These are phyloP conservation scores for Henckelia pumila DNA, from an alignment of 257 asterid species.

Conservation along the genomic window DNA sequence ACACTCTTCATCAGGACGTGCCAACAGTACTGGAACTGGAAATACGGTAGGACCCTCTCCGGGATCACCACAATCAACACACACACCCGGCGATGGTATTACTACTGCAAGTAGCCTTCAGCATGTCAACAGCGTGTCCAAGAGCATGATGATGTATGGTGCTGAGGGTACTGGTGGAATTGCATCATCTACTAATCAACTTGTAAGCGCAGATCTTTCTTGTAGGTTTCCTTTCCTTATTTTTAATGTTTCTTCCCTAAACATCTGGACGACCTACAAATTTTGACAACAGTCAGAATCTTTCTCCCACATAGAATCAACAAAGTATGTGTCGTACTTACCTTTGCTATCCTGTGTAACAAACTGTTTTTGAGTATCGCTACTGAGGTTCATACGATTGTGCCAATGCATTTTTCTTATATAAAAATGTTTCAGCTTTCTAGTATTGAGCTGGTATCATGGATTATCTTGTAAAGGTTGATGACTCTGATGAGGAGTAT, in stretches of 20 bases:
- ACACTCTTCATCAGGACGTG: conserved; percentile 92
- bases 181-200: conserved; percentile 86
- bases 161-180: conserved; percentile 88
- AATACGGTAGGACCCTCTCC: conserved; percentile 77
- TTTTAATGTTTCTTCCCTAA: conserved; percentile 13
- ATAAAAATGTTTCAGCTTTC: not conserved
- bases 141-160: conserved; percentile 78
- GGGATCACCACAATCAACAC: conserved; percentile 88
- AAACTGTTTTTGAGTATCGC: not conserved
- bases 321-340: not conserved
- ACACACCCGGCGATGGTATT: conserved; percentile 94
- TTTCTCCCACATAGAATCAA: not conserved
- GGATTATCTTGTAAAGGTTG: not conserved
- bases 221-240: conserved; percentile 13
- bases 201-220: conserved; percentile 47
- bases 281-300: not conserved
- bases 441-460: conserved; percentile 3
- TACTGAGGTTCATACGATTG: not conserved
- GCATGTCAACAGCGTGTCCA: conserved; percentile 66
- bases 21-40: conserved; percentile 80
- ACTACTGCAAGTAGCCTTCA: conserved; percentile 75
- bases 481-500: not conserved
- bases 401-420: not conserved
- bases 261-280: not conserved
- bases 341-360: not conserved